These are phyloP conservation scores for Themeda triandra DNA, from an alignment of 176 grass and related monocot genomes.

Conservation along the genomic window DNA sequence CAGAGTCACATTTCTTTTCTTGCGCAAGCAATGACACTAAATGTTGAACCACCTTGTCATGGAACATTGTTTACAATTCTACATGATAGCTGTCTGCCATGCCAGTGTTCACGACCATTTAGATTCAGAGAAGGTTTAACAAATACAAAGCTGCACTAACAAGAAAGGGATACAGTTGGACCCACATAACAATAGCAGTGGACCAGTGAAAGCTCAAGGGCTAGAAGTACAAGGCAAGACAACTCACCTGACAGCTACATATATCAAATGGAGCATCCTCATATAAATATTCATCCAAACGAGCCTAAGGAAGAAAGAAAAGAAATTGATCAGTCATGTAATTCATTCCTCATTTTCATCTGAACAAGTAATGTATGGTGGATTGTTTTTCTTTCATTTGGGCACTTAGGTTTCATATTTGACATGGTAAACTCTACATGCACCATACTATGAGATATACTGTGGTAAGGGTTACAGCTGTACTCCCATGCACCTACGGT, in stretches of 20 bases:
- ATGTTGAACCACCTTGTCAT: neutral
- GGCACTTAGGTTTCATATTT: neutral
- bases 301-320: slow-evolving; percentile 47
- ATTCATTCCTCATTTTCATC: neutral
- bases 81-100: neutral
- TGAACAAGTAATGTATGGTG: neutral
- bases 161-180: neutral
- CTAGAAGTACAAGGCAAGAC: neutral
- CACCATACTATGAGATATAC: neutral
- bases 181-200: neutral
- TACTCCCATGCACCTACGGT: neutral
- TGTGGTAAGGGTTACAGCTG: neutral
- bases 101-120: neutral
- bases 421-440: neutral
- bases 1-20: neutral
- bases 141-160: slow-evolving; percentile 13
- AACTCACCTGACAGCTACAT: slow-evolving; percentile 87
- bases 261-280: slow-evolving; percentile 94
- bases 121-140: neutral
- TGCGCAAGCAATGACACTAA: neutral
- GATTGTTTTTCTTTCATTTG: neutral
- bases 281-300: slow-evolving; percentile 74
- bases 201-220: neutral
- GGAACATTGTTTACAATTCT: neutral
- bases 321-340: neutral